phyloP scores from a whole-genome alignment of 1,284 basidiomycete genomes.

The Ustilago sp. region DNA sequence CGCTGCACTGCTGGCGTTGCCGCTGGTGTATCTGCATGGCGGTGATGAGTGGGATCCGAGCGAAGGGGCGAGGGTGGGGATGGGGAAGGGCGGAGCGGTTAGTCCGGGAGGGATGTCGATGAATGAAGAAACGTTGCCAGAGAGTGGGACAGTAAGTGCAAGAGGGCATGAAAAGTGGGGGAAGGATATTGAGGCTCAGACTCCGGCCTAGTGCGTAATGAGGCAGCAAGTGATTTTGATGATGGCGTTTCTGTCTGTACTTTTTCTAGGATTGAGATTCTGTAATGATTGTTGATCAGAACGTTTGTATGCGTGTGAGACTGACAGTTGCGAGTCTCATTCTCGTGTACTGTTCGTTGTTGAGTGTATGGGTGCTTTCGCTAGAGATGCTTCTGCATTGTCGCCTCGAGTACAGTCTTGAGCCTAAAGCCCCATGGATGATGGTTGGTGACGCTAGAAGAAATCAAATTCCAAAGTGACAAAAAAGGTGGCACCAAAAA shows the following conservation, averaged over 20 bases:
- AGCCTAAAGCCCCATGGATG: not conserved
- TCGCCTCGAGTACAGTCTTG: not conserved
- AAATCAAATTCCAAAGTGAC: conserved; percentile 1
- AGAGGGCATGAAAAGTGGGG: conserved; percentile 11
- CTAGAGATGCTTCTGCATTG: not conserved
- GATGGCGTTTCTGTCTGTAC: not conserved
- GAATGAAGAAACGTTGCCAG: conserved; percentile 31
- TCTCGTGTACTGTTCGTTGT: no score
- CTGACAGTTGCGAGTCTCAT: not conserved
- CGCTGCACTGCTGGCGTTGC: conserved; percentile 73
- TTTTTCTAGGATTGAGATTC: not conserved
- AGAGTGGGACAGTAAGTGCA: conserved; percentile 9
- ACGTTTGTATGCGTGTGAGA: not conserved
- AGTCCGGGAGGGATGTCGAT: conserved; percentile 21
- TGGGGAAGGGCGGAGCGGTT: not conserved
- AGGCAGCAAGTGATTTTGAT: not conserved
- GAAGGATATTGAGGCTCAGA: conserved; percentile 42
- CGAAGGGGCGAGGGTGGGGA: conserved; percentile 10
- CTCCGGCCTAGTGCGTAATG: not conserved
- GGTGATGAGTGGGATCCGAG: conserved; percentile 55
- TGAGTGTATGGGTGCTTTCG: not conserved
- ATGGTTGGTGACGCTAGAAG: not conserved
- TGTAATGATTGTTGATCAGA: not conserved
- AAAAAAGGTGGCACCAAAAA: conserved; percentile 3
- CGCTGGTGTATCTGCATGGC: conserved; percentile 57